Percentiles rank a stretch among this genome's conserved stretches.
Conservation (phyloP, 176 grass and related monocot genomes). For the Paspalum notatum region DNA sequence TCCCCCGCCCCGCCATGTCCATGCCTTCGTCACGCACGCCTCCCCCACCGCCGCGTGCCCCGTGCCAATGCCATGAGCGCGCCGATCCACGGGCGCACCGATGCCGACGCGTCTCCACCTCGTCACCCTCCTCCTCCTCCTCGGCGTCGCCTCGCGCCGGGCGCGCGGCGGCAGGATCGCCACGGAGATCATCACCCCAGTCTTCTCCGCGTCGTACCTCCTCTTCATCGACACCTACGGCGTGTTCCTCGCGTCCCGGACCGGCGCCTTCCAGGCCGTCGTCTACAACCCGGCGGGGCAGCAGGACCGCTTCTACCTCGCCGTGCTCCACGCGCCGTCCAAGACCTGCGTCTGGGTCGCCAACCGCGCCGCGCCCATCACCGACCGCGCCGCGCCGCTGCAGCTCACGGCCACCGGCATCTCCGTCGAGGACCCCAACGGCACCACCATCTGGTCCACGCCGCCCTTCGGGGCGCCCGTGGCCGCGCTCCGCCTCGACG, state of each 20-base stretch:
- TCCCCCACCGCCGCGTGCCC: background rate
- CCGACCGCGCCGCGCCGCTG: constrained; percentile 43
- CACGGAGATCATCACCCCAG: constrained; percentile 52
- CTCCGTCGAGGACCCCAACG: constrained; percentile 48
- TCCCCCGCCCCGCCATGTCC: constrained; percentile 13
- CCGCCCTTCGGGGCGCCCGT: constrained; percentile 29
- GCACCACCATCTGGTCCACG: constrained; percentile 60
- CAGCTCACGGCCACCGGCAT: constrained; percentile 38
- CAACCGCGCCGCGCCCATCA: constrained; percentile 63
- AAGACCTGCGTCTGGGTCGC: constrained; percentile 60
- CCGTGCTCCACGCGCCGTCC: constrained; percentile 56
- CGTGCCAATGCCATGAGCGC: constrained; percentile 46
- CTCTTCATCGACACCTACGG: constrained; percentile 55
- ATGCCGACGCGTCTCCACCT: constrained; percentile 47
- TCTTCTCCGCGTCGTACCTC: constrained; percentile 52
- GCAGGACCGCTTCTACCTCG: constrained; percentile 55
- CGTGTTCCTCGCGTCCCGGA: constrained; percentile 57
- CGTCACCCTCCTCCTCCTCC: constrained; percentile 15
- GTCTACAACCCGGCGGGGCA: constrained; percentile 51
- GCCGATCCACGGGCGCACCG: constrained; percentile 38
- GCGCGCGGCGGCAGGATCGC: constrained; percentile 15
- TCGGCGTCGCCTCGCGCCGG: background rate
- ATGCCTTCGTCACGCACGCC: constrained; percentile 46
- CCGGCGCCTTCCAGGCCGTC: constrained; percentile 53
- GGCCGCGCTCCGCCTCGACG: constrained; percentile 42